Evolutionary conservation across 176 grass and related monocot species (phyloP).

Genomic region (Oryza meridionalis): DNA sequence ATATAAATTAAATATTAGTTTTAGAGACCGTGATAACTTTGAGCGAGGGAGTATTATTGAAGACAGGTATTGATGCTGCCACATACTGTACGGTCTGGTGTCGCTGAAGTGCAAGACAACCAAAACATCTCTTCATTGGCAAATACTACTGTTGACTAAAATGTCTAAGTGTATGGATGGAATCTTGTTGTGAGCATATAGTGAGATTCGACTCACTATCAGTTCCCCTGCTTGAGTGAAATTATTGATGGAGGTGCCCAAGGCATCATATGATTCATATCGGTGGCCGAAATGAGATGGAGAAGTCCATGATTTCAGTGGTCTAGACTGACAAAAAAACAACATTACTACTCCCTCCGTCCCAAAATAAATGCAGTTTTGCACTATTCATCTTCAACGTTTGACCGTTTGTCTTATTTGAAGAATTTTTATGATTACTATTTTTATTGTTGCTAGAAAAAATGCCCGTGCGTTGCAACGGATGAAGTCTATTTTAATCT

Average conservation of each 20-base stretch:
- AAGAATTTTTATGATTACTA: too few relatives aligned
- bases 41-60: background rate
- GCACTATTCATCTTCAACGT: too few relatives aligned
- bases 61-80: background rate
- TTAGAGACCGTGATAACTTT: too few relatives aligned
- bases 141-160: background rate
- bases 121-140: background rate
- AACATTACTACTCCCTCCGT: too few relatives aligned
- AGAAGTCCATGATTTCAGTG: background rate
- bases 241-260: background rate
- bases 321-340: background rate
- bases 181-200: background rate
- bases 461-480: too few relatives aligned
- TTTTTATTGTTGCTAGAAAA: too few relatives aligned
- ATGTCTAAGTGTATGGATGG: background rate
- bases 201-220: background rate
- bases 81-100: background rate
- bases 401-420: too few relatives aligned
- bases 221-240: background rate
- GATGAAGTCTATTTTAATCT: too few relatives aligned
- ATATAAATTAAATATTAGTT: too few relatives aligned
- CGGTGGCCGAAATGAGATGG: background rate
- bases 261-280: conserved; percentile 3
- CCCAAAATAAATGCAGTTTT: too few relatives aligned
- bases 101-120: background rate